These are phyloP conservation scores for Bacidia rubella DNA, from an alignment of 495 filamentous ascomycete genomes.

Conservation along the genomic window DNA sequence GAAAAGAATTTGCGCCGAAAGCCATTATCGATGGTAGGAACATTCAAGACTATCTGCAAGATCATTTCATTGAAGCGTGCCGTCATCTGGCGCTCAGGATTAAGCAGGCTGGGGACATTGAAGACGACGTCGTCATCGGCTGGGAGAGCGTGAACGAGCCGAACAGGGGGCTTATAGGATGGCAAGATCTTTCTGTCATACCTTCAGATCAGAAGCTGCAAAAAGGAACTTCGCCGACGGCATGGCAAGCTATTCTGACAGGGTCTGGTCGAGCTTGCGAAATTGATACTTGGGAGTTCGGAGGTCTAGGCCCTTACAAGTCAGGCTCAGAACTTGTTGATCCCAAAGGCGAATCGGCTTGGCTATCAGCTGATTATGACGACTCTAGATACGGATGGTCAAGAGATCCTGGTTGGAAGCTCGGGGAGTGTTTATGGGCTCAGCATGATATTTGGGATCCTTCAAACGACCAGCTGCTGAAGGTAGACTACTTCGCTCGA, in stretches of 20 bases:
- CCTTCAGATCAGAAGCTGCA: constrained; percentile 83
- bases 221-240: constrained; percentile 85
- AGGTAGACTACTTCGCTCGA: constrained; percentile 79
- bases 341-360: constrained; percentile 70
- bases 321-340: constrained; percentile 73
- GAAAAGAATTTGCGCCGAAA: constrained; percentile 87
- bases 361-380: constrained; percentile 69
- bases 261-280: constrained; percentile 85
- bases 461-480: constrained; percentile 56
- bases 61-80: constrained; percentile 69
- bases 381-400: constrained; percentile 84
- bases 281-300: constrained; percentile 84
- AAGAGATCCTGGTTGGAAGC: constrained; percentile 73
- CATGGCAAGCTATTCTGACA: constrained; percentile 84
- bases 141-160: constrained; percentile 97
- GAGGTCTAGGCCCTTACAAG: constrained; percentile 80
- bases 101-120: constrained; percentile 79
- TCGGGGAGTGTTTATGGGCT: constrained; percentile 91
- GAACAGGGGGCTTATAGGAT: constrained; percentile 77
- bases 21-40: constrained; percentile 90
- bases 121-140: constrained; percentile 78
- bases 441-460: constrained; percentile 96
- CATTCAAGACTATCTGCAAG: constrained; percentile 91
- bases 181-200: constrained; percentile 66
- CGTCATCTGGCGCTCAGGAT: constrained; percentile 71